Evolutionary conservation across 768 basidiomycete genomes (phyloP).

Genomic region (Trametes cingulata): DNA sequence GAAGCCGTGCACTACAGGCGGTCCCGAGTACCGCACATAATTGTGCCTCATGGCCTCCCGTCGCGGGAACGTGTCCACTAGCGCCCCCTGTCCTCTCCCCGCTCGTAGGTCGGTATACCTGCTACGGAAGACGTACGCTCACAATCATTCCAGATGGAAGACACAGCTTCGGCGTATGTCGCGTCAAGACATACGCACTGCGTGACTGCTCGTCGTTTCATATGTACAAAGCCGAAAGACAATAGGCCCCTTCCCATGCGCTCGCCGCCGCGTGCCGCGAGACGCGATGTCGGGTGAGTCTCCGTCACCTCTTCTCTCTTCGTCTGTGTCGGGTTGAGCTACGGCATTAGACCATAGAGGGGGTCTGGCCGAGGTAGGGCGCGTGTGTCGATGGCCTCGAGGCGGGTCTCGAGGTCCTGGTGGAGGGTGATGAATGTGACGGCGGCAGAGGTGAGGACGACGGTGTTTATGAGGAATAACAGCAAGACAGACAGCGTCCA

Average conservation of each 20-base stretch:
- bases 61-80: background rate
- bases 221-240: too few relatives aligned
- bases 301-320: background rate
- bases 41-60: too few relatives aligned
- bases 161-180: too few relatives aligned
- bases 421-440: background rate
- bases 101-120: too few relatives aligned
- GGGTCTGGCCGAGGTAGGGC: background rate
- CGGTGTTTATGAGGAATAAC: background rate
- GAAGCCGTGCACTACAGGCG: background rate
- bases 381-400: constrained; percentile 4
- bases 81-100: background rate
- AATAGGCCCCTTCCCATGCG: too few relatives aligned
- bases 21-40: too few relatives aligned
- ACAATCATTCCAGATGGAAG: too few relatives aligned
- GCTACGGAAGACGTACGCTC: too few relatives aligned
- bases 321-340: background rate
- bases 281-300: too few relatives aligned
- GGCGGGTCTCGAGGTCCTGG: background rate
- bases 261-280: too few relatives aligned
- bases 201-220: too few relatives aligned
- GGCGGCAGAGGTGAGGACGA: background rate
- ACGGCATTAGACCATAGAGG: constrained; percentile 1
- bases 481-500: background rate
- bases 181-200: too few relatives aligned